These are phyloP conservation scores for Coniochaeta sp. DNA, from an alignment of 2,329 filamentous ascomycete species.

Conservation along the genomic window DNA sequence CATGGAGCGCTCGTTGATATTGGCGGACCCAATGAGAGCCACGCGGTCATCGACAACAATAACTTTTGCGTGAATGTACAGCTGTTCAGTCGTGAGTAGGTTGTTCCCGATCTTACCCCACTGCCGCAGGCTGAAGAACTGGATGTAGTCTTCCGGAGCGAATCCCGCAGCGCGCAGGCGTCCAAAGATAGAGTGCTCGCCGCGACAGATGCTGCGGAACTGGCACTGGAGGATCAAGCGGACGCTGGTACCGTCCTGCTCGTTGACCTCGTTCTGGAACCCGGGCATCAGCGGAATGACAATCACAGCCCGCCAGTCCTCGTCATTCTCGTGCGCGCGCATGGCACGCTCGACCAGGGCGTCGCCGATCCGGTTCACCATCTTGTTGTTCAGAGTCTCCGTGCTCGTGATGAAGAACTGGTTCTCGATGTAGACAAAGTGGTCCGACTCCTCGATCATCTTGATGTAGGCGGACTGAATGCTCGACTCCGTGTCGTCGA, in stretches of 20 bases:
- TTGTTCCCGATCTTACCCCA: slow-evolving; percentile 88
- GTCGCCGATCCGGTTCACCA: slow-evolving; percentile 90
- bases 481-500: slow-evolving; percentile 81
- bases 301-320: slow-evolving; percentile 86
- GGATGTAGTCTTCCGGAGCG: slow-evolving; percentile 89
- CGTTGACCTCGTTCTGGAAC: slow-evolving; percentile 93
- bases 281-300: slow-evolving; percentile 96
- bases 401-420: slow-evolving; percentile 97
- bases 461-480: slow-evolving; percentile 95
- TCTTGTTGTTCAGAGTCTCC: slow-evolving; percentile 77
- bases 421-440: slow-evolving; percentile 98
- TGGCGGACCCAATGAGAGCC: slow-evolving; percentile 91
- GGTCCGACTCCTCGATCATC: slow-evolving; percentile 89
- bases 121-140: slow-evolving; percentile 85
- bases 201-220: slow-evolving; percentile 90
- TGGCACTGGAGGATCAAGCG: slow-evolving; percentile 96
- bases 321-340: slow-evolving; percentile 71
- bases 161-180: slow-evolving; percentile 72
- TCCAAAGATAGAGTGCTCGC: slow-evolving; percentile 86
- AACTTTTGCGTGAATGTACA: slow-evolving; percentile 96
- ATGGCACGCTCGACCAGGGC: slow-evolving; percentile 89
- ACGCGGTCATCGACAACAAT: slow-evolving; percentile 94
- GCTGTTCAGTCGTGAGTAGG: slow-evolving; percentile 82
- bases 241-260: slow-evolving; percentile 89
- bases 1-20: slow-evolving; percentile 98